Evolutionary conservation across 176 grass and related monocot species (phyloP), one percentile per base, ranked within the genome.

Genomic region (Rhipidocladum racemiflorum): DNA sequence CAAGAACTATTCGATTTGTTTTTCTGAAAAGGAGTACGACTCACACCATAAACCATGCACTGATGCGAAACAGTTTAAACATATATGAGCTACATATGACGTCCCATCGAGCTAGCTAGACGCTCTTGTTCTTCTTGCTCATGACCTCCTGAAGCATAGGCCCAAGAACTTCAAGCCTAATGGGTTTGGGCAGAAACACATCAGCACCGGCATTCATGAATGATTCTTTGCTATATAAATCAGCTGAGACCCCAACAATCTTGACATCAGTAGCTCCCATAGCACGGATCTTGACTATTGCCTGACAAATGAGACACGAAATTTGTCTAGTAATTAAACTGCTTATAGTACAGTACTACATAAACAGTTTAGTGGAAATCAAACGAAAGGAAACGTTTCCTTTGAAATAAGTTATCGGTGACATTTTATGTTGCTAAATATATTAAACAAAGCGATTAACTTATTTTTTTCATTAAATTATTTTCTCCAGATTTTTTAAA

Each of bases 211-310:
- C 85, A 15, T 10, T 21, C 32, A 54, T 76, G 72, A 87, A 63
- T 1, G 32, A 64, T 51, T 82, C 72, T 18, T 8, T 6, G 8
- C 32, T 45, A 32, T 35, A 2, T 4, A 23, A 5, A 63, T 87
- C 85, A 24, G 44, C 72, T 4, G 79, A 87, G 7, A 83, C 17
- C 2, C 79, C 79, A 70, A 83, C 64, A 24, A 87, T 87, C 32
- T 61, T 82, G 32, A 83, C 79, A 0, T 44, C 30, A 76, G 51
- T 70, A 63, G 35, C 24, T 51, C 79, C 85, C 29, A 87, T 77
- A 56, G 42, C 53, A 82, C 72, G 64, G 14, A 87, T 87, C 64
- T 82, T 87, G 32, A 25, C 20, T 29, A 87, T 32, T 65, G 76
- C 76, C 48, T 80, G 9, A 21, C 6, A 63, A 51, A 20, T 24